Percentiles rank a stretch among this genome's conserved stretches.
These are phyloP conservation scores for Monosporascus ibericus DNA, from an alignment of 2,329 filamentous ascomycete genomes.

Conservation along the genomic window DNA sequence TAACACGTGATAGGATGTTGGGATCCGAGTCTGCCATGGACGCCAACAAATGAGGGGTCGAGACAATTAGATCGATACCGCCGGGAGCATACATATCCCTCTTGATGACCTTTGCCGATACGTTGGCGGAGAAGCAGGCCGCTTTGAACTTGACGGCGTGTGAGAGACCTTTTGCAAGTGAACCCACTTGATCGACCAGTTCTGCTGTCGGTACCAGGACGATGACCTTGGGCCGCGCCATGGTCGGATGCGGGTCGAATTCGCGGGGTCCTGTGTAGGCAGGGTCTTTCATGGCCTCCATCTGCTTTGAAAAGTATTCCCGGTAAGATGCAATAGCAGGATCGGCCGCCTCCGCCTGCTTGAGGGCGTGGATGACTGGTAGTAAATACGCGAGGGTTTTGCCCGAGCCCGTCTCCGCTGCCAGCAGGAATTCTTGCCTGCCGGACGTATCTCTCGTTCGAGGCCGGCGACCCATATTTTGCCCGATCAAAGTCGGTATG, in stretches of 20 bases:
- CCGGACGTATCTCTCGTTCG: conserved; percentile 24
- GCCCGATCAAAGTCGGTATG: conserved; percentile 71
- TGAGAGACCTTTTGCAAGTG: conserved; percentile 72
- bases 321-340: conserved; percentile 51
- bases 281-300: conserved; percentile 46
- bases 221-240: conserved; percentile 73
- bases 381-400: conserved; percentile 93
- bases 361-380: conserved; percentile 79
- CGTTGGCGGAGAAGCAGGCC: conserved; percentile 71
- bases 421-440: conserved; percentile 65
- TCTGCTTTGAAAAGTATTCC: conserved; percentile 47
- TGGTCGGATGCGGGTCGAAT: conserved; percentile 64
- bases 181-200: conserved; percentile 80
- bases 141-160: conserved; percentile 85
- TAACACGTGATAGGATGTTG: conserved; percentile 86
- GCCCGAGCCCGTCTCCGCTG: conserved; percentile 93
- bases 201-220: conserved; percentile 90
- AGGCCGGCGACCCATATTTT: conserved; percentile 34
- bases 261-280: conserved; percentile 57
- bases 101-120: conserved; percentile 73
- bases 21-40: conserved; percentile 87
- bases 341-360: conserved; percentile 63
- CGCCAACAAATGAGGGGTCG: conserved; percentile 83
- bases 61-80: conserved; percentile 79
- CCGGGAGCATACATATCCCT: conserved; percentile 72